A percentile compares a stretch with the other conserved stretches of the same genome.
These are phyloP conservation scores for Camillea tinctor DNA, from an alignment of 2,329 filamentous ascomycete species.

Conservation along the genomic window DNA sequence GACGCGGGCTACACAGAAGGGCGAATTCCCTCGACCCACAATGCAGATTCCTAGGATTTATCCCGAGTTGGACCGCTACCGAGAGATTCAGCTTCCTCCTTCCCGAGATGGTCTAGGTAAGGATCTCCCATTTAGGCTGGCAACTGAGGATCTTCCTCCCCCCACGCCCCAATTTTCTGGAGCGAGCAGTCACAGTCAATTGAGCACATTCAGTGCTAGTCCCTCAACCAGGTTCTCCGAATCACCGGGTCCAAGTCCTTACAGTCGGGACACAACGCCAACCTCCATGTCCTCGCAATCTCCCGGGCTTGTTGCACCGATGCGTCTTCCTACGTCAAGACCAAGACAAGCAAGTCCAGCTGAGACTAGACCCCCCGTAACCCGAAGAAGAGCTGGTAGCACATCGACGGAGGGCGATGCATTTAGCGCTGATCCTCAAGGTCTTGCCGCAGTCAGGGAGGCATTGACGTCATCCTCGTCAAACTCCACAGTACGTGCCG, in stretches of 20 bases:
- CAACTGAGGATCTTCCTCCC: constrained; percentile 65
- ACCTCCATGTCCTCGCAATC: constrained; percentile 77
- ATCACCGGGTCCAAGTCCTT: constrained; percentile 66
- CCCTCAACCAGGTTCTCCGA: constrained; percentile 75
- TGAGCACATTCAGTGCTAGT: constrained; percentile 63
- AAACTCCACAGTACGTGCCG: constrained; percentile 63
- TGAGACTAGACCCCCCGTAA: constrained; percentile 58
- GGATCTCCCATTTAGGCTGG: constrained; percentile 55
- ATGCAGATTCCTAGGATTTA: constrained; percentile 49
- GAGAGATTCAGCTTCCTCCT: constrained; percentile 42
- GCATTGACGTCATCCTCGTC: constrained; percentile 72
- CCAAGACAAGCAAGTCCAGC: constrained; percentile 55
- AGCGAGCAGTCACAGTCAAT: constrained; percentile 49
- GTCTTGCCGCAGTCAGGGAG: constrained; percentile 65
- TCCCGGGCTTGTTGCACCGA: constrained; percentile 56
- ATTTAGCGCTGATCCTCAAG: constrained; percentile 49
- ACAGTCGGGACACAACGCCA: constrained; percentile 75
- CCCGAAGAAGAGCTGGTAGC: constrained; percentile 56
- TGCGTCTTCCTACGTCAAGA: constrained; percentile 45
- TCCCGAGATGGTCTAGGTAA: constrained; percentile 35
- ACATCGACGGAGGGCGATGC: constrained; percentile 50
- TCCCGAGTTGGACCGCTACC: constrained; percentile 62
- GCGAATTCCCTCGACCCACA: constrained; percentile 39
- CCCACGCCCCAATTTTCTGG: constrained; percentile 65
- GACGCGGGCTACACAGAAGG: constrained; percentile 40